Evolutionary conservation across 768 basidiomycete species (phyloP).

Genomic region (Kwoniella dejecticola): DNA sequence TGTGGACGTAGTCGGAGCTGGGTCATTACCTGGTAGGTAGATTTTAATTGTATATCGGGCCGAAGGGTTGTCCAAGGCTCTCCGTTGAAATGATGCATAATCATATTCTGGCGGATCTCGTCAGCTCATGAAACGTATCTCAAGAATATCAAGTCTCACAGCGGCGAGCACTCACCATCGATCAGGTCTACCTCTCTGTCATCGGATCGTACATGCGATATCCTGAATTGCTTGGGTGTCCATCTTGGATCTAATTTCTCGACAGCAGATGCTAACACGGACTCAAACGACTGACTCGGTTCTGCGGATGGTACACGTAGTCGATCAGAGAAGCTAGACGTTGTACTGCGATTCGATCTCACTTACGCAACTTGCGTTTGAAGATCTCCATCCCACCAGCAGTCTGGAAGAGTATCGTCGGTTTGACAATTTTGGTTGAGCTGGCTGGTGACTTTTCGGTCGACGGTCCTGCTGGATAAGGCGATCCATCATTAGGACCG

Average conservation of each 20-base stretch:
- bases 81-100: constrained; percentile 10
- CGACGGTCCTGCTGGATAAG: background rate
- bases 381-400: constrained; percentile 13
- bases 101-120: constrained; percentile 18
- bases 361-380: constrained; percentile 9
- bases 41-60: constrained; percentile 10
- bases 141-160: no score
- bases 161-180: constrained; percentile 42
- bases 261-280: background rate
- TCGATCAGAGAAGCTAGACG: no score
- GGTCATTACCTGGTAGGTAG: constrained; percentile 5
- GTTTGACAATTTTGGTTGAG: background rate
- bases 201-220: constrained; percentile 30
- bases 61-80: constrained; percentile 11
- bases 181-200: constrained; percentile 32
- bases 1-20: background rate
- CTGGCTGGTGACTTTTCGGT: background rate
- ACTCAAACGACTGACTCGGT: background rate
- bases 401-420: constrained; percentile 5
- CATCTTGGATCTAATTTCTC: constrained; percentile 7
- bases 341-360: no score
- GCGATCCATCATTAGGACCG: background rate
- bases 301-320: constrained; percentile 6
- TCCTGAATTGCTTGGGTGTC: constrained; percentile 13
- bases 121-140: background rate